Conservation (phyloP, 805 yeast genomes). For the Nakazawaea ernobii region DNA sequence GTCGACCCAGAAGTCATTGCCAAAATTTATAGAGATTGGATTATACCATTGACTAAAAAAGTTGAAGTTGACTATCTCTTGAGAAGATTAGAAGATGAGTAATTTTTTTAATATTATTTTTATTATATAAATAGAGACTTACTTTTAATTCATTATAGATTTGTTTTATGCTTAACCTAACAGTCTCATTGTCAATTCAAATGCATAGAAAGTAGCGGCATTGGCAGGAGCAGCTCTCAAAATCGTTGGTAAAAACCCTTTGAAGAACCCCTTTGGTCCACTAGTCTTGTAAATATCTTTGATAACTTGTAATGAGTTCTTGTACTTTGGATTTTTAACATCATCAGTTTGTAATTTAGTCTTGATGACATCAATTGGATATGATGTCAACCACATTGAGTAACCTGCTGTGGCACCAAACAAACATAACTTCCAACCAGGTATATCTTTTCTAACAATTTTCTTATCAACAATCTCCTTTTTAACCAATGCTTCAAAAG, state of each 20-base stretch:
- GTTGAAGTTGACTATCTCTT: conserved; percentile 91
- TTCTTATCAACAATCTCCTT: conserved; percentile 46
- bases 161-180: conserved; percentile 26
- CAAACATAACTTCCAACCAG: conserved; percentile 80
- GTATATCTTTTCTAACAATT: conserved; percentile 62
- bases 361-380: conserved; percentile 90
- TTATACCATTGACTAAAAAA: conserved; percentile 90
- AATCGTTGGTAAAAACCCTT: conserved; percentile 89
- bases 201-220: conserved; percentile 93
- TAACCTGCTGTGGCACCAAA: conserved; percentile 93
- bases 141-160: too few relatives aligned
- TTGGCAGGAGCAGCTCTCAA: conserved; percentile 98
- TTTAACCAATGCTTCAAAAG: conserved; percentile 84
- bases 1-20: conserved; percentile 81
- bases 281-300: conserved; percentile 44
- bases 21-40: conserved; percentile 75
- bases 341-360: conserved; percentile 74
- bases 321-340: conserved; percentile 53
- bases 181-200: conserved; percentile 81
- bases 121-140: too few relatives aligned
- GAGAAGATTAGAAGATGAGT: conserved; percentile 63
- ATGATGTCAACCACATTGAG: conserved; percentile 76
- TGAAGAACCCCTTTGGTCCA: conserved; percentile 77
- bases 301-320: conserved; percentile 53
- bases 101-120: neutral